Evolutionary conservation across 495 filamentous ascomycete genomes (phyloP).

Genomic region (Podospora didyma): DNA sequence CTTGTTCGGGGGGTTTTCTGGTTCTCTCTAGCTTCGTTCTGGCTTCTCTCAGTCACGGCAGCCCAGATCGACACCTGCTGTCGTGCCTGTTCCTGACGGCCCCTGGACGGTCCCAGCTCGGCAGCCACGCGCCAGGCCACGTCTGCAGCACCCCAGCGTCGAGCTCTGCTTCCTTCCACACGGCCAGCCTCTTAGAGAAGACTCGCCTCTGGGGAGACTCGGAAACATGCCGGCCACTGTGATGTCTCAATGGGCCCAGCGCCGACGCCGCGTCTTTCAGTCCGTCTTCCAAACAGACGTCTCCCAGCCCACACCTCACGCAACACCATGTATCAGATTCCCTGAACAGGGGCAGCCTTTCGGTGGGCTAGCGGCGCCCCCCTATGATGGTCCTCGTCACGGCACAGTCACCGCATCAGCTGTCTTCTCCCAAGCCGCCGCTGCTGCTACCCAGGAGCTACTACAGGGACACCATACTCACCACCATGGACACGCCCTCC

Average conservation of each 20-base stretch:
- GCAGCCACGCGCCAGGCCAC: background rate
- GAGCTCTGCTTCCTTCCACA: too few species aligned
- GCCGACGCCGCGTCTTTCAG: slow-evolving; percentile 40
- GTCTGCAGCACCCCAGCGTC: background rate
- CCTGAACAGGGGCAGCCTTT: slow-evolving; percentile 35
- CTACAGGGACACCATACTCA: background rate
- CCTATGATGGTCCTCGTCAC: background rate
- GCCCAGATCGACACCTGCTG: background rate
- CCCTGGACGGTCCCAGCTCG: background rate
- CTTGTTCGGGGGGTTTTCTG: too few species aligned
- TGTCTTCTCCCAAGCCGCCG: slow-evolving; percentile 6
- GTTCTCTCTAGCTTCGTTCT: too few species aligned
- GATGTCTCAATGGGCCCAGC: slow-evolving; percentile 36
- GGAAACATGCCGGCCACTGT: slow-evolving; percentile 23
- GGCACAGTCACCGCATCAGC: slow-evolving; percentile 9
- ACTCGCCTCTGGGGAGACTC: background rate
- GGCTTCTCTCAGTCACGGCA: too few species aligned
- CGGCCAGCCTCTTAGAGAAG: too few species aligned
- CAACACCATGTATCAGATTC: slow-evolving; percentile 33
- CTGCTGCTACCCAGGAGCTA: background rate
- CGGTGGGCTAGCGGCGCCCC: slow-evolving; percentile 26
- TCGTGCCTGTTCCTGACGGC: too few species aligned
- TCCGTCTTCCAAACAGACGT: slow-evolving; percentile 48
- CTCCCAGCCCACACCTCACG: slow-evolving; percentile 41
- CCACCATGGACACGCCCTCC: slow-evolving; percentile 1